Conservation (phyloP, 148 eudicot genomes). For the Hydrangea macrophylla region DNA sequence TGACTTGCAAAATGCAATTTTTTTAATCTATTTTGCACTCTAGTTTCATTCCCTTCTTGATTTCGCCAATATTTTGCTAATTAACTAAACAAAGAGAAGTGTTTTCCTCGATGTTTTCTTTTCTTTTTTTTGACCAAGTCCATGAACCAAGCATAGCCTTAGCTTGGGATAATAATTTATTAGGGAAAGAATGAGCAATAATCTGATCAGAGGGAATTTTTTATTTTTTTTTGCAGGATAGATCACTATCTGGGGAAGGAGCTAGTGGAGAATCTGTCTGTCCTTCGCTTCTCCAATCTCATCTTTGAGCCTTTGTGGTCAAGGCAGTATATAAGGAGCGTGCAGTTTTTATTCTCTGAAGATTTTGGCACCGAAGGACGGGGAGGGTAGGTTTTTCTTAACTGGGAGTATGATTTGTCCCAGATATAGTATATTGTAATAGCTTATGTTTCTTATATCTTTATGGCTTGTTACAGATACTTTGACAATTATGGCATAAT, state of each 20-base stretch:
- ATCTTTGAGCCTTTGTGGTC: conserved; percentile 74
- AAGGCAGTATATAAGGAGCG: conserved; percentile 59
- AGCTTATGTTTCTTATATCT: background rate
- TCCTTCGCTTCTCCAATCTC: conserved; percentile 72
- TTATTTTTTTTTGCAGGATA: conserved; percentile 40
- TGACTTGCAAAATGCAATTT: too few species aligned
- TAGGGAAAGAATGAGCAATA: too few species aligned
- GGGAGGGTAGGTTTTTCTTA: conserved; percentile 40
- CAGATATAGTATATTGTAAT: background rate
- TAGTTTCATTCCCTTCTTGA: too few species aligned
- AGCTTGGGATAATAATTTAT: too few species aligned
- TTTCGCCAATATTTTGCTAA: too few species aligned
- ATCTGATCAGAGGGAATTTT: too few species aligned
- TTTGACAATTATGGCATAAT: conserved; percentile 65
- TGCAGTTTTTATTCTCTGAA: conserved; percentile 62
- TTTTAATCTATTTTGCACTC: too few species aligned
- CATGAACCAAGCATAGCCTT: too few species aligned
- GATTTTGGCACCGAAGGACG: conserved; percentile 60
- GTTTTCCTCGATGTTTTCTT: too few species aligned
- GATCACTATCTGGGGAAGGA: conserved; percentile 73
- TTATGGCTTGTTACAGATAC: conserved; percentile 38
- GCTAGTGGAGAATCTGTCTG: conserved; percentile 57
- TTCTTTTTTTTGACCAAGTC: background rate
- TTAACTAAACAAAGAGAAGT: too few species aligned
- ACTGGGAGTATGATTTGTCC: background rate